Conservation (phyloP, 495 filamentous ascomycete species). For the Aspergillus hancockii region DNA sequence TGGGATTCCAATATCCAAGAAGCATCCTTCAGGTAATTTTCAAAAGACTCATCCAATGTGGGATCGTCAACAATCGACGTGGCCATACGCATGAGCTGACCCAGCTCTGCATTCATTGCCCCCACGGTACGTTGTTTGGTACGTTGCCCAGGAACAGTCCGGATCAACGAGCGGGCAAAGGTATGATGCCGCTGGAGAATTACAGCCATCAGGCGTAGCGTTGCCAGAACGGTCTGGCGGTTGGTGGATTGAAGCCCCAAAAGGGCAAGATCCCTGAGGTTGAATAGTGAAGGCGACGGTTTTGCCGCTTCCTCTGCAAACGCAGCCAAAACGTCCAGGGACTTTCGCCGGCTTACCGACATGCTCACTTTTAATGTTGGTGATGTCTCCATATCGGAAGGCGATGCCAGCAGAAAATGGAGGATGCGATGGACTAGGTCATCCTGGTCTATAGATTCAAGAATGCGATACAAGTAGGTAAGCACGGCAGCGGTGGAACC, state of each 20-base stretch:
- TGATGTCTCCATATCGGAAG: slow-evolving; percentile 38
- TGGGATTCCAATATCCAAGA: slow-evolving; percentile 78
- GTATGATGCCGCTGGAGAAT: slow-evolving; percentile 85
- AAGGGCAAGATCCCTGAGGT: slow-evolving; percentile 85
- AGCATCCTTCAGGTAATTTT: slow-evolving; percentile 79
- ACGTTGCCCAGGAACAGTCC: slow-evolving; percentile 61
- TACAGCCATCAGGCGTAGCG: slow-evolving; percentile 78
- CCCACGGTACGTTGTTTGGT: slow-evolving; percentile 71
- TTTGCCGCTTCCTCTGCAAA: slow-evolving; percentile 63
- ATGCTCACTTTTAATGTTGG: slow-evolving; percentile 50
- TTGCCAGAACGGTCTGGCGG: slow-evolving; percentile 84
- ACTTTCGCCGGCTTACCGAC: slow-evolving; percentile 74
- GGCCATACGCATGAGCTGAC: slow-evolving; percentile 70
- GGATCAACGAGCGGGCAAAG: slow-evolving; percentile 75
- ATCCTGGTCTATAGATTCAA: slow-evolving; percentile 87
- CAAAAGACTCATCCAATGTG: slow-evolving; percentile 76
- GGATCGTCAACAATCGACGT: slow-evolving; percentile 69
- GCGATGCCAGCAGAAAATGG: slow-evolving; percentile 84
- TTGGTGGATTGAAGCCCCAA: slow-evolving; percentile 82
- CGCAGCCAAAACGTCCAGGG: slow-evolving; percentile 80
- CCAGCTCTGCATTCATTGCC: slow-evolving; percentile 77
- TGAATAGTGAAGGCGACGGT: slow-evolving; percentile 86
- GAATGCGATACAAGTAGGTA: slow-evolving; percentile 86
- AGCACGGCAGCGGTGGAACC: slow-evolving; percentile 95
- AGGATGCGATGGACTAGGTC: slow-evolving; percentile 91